Base-by-base conservation (phyloP, 2,329 filamentous ascomycete species). In the Scedosporium dehoogii region DNA sequence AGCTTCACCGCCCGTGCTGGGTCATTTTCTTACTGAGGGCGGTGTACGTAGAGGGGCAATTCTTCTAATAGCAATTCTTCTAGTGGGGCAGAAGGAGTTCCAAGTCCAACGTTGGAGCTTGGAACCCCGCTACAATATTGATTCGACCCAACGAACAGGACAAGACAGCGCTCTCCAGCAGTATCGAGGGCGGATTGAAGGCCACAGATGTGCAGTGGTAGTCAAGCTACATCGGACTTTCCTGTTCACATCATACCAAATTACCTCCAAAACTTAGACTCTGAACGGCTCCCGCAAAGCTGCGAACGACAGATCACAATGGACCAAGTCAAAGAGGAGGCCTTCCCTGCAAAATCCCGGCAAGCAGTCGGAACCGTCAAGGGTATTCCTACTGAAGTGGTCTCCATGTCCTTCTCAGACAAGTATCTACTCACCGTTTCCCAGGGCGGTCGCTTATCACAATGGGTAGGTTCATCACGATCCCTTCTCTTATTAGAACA, bases 371-470 rank as follows among this genome's bases (percentile, higher is more conserved):
- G 87, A 2, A 71, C 79, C 3, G 84, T 97, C 65, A 85, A 87
- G 65, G 86, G 85, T 33, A 73, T 87, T 23, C 73, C 81, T 42
- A 97, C 94, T 1, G 85, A 91, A 66, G 87, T 90, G 41, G 86
- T 85, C 46, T 81, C 82, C 10, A 79, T 92, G 61, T 85, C 81
- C 68, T 97, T 97, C 75, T 82, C 87, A 7, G 94, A 97, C 81
- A 96, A 91, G 75, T 91, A 99, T 69, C 77, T 99, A 68, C 79
- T 99, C 65, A 97, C 92, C 1, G 82, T 97, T 64, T 90, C 90
- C 0, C 94, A 97, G 76, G 84, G 88, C 65, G 93, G 92, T 6
- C 84, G 88, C 64, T 77, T 97, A 57, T 89, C 90, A 21, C 94
- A 97, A 80, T 99, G 94, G 94, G 92, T 97, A 79, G 61, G 33